Percentiles rank a stretch among this genome's conserved stretches.
These are phyloP conservation scores for Xylaria sp. DNA, from an alignment of 2,329 filamentous ascomycete genomes.

Conservation along the genomic window DNA sequence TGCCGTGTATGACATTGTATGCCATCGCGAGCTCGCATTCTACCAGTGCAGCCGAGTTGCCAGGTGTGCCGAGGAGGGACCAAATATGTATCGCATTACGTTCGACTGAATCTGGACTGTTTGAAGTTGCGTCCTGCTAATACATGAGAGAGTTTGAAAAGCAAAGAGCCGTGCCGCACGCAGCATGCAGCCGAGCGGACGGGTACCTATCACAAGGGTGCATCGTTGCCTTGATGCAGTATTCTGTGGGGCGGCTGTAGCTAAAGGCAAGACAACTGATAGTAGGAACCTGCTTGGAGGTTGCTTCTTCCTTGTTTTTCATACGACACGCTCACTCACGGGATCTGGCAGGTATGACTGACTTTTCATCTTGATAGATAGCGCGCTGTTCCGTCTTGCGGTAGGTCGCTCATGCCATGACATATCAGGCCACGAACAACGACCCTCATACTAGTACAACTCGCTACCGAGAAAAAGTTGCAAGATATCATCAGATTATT, in stretches of 20 bases:
- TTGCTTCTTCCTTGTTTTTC: conserved; percentile 18
- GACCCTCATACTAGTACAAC: background rate
- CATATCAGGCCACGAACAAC: background rate
- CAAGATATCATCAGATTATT: conserved; percentile 15
- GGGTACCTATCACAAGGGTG: conserved; percentile 9
- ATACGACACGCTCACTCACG: background rate
- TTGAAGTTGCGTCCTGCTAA: background rate
- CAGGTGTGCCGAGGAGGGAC: background rate
- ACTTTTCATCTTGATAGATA: background rate
- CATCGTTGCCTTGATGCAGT: background rate
- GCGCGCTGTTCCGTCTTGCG: background rate
- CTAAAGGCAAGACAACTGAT: background rate
- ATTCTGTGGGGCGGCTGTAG: conserved; percentile 6
- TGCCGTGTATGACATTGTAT: background rate
- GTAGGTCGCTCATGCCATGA: background rate
- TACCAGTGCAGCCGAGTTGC: too few species aligned
- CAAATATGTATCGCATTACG: background rate
- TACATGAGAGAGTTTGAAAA: background rate
- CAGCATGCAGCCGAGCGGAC: background rate
- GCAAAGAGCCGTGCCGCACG: background rate
- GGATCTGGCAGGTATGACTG: too few species aligned
- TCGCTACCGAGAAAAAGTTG: background rate
- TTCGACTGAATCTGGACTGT: background rate
- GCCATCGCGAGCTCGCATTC: background rate
- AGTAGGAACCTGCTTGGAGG: conserved; percentile 16